These are phyloP conservation scores for Trifolium repens DNA, from an alignment of 306 rosid genomes.

Conservation along the genomic window DNA sequence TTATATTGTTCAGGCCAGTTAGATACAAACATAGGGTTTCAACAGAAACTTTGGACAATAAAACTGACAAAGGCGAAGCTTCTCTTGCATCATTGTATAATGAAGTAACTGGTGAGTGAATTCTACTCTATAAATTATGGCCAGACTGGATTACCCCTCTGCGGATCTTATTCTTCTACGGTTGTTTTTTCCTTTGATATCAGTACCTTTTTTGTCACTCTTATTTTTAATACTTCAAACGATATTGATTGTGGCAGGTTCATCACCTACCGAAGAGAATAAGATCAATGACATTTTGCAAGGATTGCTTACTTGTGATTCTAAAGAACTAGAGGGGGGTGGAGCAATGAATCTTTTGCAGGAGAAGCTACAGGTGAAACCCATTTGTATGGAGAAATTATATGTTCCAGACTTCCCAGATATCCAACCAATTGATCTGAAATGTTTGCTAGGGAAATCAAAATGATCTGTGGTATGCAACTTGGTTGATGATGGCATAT, in stretches of 20 bases:
- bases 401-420: slow-evolving; percentile 64
- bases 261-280: slow-evolving; percentile 48
- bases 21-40: slow-evolving; percentile 69
- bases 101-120: slow-evolving; percentile 55
- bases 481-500: no score
- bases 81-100: slow-evolving; percentile 40
- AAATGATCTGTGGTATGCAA: no score
- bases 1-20: slow-evolving; percentile 53
- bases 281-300: slow-evolving; percentile 52
- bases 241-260: slow-evolving; percentile 47
- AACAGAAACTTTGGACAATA: slow-evolving; percentile 34
- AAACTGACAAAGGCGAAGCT: slow-evolving; percentile 41
- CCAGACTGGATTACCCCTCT: slow-evolving; percentile 2
- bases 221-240: slow-evolving; percentile 1
- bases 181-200: neutral
- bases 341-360: slow-evolving; percentile 60
- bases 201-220: neutral
- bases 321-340: slow-evolving; percentile 72
- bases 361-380: slow-evolving; percentile 73
- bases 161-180: neutral
- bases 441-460: slow-evolving; percentile 46
- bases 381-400: slow-evolving; percentile 58
- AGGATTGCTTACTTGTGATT: slow-evolving; percentile 55
- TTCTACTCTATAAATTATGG: slow-evolving; percentile 3
- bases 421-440: slow-evolving; percentile 50